These are phyloP conservation scores for Teratosphaeria zuluensis DNA, from an alignment of 2,329 filamentous ascomycete genomes.

Conservation along the genomic window DNA sequence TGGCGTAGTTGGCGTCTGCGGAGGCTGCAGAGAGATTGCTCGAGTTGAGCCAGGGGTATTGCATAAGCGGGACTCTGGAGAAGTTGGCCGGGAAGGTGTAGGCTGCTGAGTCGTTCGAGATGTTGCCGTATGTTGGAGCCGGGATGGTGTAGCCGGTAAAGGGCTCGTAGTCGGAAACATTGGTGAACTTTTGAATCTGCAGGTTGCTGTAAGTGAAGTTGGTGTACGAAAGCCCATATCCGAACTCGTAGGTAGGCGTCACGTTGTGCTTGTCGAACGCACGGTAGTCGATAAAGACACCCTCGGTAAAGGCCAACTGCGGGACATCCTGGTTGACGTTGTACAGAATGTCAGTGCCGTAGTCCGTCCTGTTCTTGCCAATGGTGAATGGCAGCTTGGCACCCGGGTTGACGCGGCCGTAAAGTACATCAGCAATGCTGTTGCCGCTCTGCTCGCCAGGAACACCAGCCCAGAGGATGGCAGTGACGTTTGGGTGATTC, in stretches of 20 bases:
- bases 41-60: slow-evolving; percentile 64
- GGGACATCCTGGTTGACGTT: slow-evolving; percentile 59
- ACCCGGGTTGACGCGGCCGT: slow-evolving; percentile 66
- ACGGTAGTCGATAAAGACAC: slow-evolving; percentile 73
- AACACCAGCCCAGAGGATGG: slow-evolving; percentile 71
- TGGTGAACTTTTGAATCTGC: slow-evolving; percentile 61
- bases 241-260: slow-evolving; percentile 70
- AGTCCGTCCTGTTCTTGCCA: slow-evolving; percentile 56
- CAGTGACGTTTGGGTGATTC: slow-evolving; percentile 67
- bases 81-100: slow-evolving; percentile 59
- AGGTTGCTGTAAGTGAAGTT: slow-evolving; percentile 65
- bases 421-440: slow-evolving; percentile 68
- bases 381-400: slow-evolving; percentile 65
- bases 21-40: slow-evolving; percentile 49
- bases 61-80: slow-evolving; percentile 45
- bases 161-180: slow-evolving; percentile 65
- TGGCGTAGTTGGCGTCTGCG: slow-evolving; percentile 50
- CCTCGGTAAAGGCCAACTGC: slow-evolving; percentile 66
- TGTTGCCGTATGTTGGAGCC: slow-evolving; percentile 56
- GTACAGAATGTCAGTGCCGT: slow-evolving; percentile 58
- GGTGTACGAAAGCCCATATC: slow-evolving; percentile 71
- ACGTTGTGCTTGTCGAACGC: slow-evolving; percentile 58
- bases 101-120: slow-evolving; percentile 51
- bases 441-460: slow-evolving; percentile 78
- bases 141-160: slow-evolving; percentile 51